Conservation (phyloP, 768 basidiomycete species). For the Russula olivacea region DNA sequence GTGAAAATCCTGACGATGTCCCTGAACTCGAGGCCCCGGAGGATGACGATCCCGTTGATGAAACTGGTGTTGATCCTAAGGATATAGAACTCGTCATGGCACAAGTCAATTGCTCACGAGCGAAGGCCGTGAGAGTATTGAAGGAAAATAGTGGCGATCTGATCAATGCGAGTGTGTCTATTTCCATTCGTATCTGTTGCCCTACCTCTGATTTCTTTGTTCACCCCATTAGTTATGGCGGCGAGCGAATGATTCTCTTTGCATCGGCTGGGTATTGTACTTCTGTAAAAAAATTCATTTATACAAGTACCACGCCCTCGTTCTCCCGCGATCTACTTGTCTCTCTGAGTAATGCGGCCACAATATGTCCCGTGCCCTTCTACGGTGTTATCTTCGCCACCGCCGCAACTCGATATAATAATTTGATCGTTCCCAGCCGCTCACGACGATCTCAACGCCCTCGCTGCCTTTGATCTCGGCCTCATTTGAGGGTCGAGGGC, state of each 20-base stretch:
- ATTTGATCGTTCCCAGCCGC: conserved; percentile 86
- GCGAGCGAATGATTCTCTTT: conserved; percentile 67
- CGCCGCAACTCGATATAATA: conserved; percentile 73
- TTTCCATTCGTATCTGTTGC: not conserved
- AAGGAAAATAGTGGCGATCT: conserved; percentile 91
- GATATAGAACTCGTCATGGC: conserved; percentile 95
- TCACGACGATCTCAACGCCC: conserved; percentile 63
- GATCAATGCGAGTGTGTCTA: conserved; percentile 88
- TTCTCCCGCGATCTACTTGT: not conserved
- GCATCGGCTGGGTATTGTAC: conserved; percentile 31
- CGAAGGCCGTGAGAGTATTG: conserved; percentile 85
- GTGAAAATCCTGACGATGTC: conserved; percentile 64
- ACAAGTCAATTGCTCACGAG: conserved; percentile 84
- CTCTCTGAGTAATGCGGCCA: conserved; percentile 18
- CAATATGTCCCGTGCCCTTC: not conserved
- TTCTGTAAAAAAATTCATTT: conserved; percentile 7
- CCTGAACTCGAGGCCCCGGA: conserved; percentile 80
- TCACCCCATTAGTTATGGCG: conserved; percentile 64
- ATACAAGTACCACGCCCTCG: conserved; percentile 11
- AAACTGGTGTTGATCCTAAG: conserved; percentile 85
- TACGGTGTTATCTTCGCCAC: conserved; percentile 39
- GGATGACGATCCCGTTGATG: conserved; percentile 77
- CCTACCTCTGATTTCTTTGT: not conserved
- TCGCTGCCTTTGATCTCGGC: conserved; percentile 18
- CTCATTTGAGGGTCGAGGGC: conserved; percentile 29